Conservation (phyloP, 805 yeast genomes). For the Yarrowia bubula region DNA sequence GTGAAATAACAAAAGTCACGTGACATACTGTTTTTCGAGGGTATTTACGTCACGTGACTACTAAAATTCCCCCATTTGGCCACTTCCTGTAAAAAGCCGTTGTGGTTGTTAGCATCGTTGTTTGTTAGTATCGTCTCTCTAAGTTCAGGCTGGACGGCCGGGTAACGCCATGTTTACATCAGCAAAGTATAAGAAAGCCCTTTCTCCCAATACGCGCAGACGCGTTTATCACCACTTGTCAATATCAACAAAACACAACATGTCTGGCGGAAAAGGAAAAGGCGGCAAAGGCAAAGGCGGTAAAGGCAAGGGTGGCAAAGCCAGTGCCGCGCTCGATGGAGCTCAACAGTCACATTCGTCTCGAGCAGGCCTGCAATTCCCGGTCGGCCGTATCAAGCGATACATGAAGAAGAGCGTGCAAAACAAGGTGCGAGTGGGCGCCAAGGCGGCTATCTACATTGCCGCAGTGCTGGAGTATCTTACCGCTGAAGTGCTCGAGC, state of each 20-base stretch:
- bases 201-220: constrained; percentile 21
- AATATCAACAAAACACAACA: not conserved
- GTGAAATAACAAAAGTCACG: too few relatives aligned
- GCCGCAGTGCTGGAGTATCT: constrained; percentile 96
- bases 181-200: constrained; percentile 23
- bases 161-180: constrained; percentile 24
- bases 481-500: constrained; percentile 96
- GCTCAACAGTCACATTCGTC: constrained; percentile 77
- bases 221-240: constrained; percentile 20
- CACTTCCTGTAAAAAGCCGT: too few relatives aligned
- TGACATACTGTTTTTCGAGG: too few relatives aligned
- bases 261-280: constrained; percentile 27
- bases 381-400: constrained; percentile 98
- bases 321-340: constrained; percentile 58
- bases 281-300: constrained; percentile 88
- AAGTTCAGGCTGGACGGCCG: constrained; percentile 21
- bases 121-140: too few relatives aligned
- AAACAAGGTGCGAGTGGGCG: constrained; percentile 78
- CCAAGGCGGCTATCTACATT: constrained; percentile 86
- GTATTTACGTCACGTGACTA: too few relatives aligned
- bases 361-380: constrained; percentile 86
- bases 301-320: constrained; percentile 90
- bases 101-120: too few relatives aligned
- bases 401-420: constrained; percentile 89
- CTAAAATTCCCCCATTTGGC: too few relatives aligned